Conservation (phyloP, 176 grass and related monocot species). For the Luzula sylvatica region DNA sequence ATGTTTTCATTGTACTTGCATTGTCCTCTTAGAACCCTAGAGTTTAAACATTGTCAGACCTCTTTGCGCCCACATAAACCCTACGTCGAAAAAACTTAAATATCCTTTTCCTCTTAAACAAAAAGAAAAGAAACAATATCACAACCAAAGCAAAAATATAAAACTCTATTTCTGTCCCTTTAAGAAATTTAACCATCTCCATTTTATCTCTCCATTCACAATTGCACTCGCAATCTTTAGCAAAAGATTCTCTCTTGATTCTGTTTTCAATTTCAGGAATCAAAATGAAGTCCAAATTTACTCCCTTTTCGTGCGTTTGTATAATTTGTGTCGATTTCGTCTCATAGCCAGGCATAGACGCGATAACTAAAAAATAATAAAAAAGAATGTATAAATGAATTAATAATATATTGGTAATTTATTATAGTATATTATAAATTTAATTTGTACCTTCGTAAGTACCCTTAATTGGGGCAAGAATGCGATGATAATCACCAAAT, state of each 20-base stretch:
- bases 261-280: constrained; percentile 19
- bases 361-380: constrained; percentile 40
- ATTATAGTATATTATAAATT: not conserved
- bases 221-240: constrained; percentile 19
- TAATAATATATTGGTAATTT: too few species aligned
- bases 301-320: constrained; percentile 29
- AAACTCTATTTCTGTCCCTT: too few species aligned
- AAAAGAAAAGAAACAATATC: constrained; percentile 35
- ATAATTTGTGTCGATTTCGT: constrained; percentile 52
- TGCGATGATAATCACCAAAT: constrained; percentile 82
- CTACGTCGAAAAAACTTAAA: constrained; percentile 25
- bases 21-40: not conserved
- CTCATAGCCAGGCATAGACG: constrained; percentile 53
- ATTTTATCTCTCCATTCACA: constrained; percentile 19
- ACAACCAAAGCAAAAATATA: constrained; percentile 33
- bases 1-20: too few species aligned
- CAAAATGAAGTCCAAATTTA: constrained; percentile 74
- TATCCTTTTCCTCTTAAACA: constrained; percentile 48
- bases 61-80: constrained; percentile 17
- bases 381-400: constrained; percentile 5
- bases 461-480: constrained; percentile 51
- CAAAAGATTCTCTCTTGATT: too few species aligned
- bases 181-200: constrained; percentile 20
- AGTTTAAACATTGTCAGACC: constrained; percentile 32
- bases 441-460: constrained; percentile 55